Evolutionary conservation across 2,329 filamentous ascomycete species (phyloP), one percentile per base, ranked within the genome.

Genomic region (Venturia aucupariae): DNA sequence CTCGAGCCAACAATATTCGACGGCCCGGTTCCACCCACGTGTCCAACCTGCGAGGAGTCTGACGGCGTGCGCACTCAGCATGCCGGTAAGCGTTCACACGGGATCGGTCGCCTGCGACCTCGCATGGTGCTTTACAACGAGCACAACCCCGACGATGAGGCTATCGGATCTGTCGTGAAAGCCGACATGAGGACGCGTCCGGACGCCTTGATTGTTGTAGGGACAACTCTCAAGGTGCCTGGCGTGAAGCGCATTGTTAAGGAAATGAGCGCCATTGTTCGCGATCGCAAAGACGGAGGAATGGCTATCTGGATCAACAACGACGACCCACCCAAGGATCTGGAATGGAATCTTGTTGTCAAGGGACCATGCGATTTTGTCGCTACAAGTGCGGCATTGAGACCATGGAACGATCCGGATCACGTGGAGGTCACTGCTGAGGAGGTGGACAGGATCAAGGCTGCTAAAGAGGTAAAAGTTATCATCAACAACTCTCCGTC

Each of bases 101-200:
- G 94, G 1, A 89, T 99, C 70, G 94, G 94, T 51, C 86, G 90
- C 67, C 79, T 99, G 67, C 86, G 94, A 27, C 94, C 94, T 27
- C 86, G 94, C 65, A 97, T 99, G 79, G 93, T 97, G 4, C 82
- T 99, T 11, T 99, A 99, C 79, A 97, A 97, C 73, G 94, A 99
- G 75, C 89, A 90, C 74, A 97, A 97, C 72, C 94, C 94, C 0
- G 94, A 99, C 68, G 91, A 94, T 69, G 93, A 97, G 70, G 93
- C 94, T 17, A 99, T 99, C 73, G 92, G 93, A 54, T 90, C 90
- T 27, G 92, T 96, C 48, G 91, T 92, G 62, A 86, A 86, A 68
- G 88, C 92, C 4, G 94, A 99, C 73, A 79, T 97, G 65, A 89
- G 91, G 66, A 84, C 88, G 51, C 84, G 92, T 44, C 93, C 94